Percentiles rank a stretch among this genome's conserved stretches.
These are phyloP conservation scores for Stachybotrys chartarum DNA, from an alignment of 2,329 filamentous ascomycete genomes.

Conservation along the genomic window DNA sequence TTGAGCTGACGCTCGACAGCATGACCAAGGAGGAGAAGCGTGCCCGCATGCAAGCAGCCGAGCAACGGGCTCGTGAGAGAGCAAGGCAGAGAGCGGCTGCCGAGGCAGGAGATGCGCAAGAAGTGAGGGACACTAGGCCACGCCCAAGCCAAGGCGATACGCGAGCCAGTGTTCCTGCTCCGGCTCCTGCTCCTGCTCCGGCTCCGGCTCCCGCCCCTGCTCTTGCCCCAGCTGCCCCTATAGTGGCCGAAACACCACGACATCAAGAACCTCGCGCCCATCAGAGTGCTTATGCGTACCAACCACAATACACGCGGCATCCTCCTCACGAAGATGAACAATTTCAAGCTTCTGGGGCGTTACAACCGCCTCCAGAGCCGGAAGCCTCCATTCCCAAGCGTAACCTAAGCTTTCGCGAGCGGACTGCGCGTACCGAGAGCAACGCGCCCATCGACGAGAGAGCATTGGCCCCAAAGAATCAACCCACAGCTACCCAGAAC, in stretches of 20 bases:
- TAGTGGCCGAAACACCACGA: not conserved
- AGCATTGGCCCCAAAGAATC: conserved; percentile 18
- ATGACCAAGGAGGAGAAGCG: conserved; percentile 96
- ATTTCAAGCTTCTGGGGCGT: conserved; percentile 10
- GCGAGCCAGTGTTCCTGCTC: not conserved
- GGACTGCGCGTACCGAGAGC: conserved; percentile 38
- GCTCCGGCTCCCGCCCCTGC: not conserved
- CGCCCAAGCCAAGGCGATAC: not conserved
- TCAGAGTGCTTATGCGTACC: conserved; percentile 9
- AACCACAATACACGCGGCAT: conserved; percentile 10
- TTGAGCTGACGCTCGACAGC: conserved; percentile 83
- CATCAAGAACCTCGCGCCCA: conserved; percentile 6
- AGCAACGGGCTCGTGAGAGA: conserved; percentile 62
- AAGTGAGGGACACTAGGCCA: not conserved
- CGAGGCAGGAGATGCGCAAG: not conserved
- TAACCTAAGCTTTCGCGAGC: conserved; percentile 55
- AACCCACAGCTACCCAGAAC: conserved; percentile 5
- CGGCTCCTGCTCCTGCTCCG: not conserved
- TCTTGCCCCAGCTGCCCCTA: not conserved
- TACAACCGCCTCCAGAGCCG: conserved; percentile 14
- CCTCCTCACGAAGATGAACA: conserved; percentile 10
- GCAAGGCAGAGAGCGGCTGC: conserved; percentile 30
- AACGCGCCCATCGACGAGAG: conserved; percentile 16
- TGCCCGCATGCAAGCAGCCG: conserved; percentile 75
- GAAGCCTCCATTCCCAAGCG: conserved; percentile 37